These are phyloP conservation scores for Tetrahymena borealis DNA, from an alignment of 73 alveolate genomes.

Conservation along the genomic window DNA sequence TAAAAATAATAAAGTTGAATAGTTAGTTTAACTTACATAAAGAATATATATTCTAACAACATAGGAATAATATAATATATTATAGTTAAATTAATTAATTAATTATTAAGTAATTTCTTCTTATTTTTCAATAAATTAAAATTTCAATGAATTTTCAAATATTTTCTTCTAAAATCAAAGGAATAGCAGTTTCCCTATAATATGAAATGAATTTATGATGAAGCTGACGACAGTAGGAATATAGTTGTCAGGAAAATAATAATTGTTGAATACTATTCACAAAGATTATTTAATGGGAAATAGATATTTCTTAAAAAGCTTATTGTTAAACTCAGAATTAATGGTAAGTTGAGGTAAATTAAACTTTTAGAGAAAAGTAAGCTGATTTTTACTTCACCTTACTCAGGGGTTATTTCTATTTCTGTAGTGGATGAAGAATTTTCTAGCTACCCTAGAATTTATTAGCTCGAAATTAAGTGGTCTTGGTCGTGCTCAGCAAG, in stretches of 20 bases:
- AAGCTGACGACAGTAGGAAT: not conserved
- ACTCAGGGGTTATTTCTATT: not conserved
- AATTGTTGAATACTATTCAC: not conserved
- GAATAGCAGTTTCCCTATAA: not conserved
- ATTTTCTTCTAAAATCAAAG: not conserved
- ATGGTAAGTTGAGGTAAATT: not conserved
- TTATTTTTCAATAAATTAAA: not conserved
- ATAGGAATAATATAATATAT: too few species aligned
- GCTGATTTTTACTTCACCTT: not conserved
- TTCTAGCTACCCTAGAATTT: not conserved
- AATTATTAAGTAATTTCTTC: not conserved
- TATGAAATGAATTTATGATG: not conserved
- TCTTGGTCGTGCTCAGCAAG: not conserved
- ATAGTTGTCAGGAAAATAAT: not conserved
- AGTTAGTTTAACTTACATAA: too few species aligned
- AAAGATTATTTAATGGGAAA: not conserved
- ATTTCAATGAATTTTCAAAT: not conserved
- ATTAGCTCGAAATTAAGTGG: not conserved
- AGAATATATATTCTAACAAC: too few species aligned
- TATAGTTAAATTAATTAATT: too few species aligned
- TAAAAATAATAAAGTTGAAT: too few species aligned
- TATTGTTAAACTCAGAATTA: not conserved
- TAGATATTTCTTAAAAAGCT: not conserved
- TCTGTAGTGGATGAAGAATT: not conserved
- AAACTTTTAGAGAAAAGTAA: not conserved